phyloP scores from a whole-genome alignment of 2,329 filamentous ascomycete species.

The Emergomyces africanus region DNA sequence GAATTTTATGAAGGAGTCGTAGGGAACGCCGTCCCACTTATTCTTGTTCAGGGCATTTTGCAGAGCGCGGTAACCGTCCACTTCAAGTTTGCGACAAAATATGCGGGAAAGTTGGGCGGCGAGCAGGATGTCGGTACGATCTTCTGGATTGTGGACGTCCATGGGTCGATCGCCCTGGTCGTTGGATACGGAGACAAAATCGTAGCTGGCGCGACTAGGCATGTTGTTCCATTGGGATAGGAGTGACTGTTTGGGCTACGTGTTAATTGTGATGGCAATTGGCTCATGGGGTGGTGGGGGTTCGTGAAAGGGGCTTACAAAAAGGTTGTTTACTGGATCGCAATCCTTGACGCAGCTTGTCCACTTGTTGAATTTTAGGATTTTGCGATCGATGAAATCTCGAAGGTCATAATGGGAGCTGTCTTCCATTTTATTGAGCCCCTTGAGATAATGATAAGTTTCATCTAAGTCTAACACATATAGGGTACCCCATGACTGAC shows the following conservation, averaged over 20 bases:
- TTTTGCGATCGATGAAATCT: conserved; percentile 33
- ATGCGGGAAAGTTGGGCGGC: conserved; percentile 35
- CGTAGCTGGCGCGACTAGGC: conserved; percentile 34
- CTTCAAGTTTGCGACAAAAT: conserved; percentile 34
- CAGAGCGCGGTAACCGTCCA: conserved; percentile 33
- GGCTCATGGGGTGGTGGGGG: not conserved
- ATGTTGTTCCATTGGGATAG: conserved; percentile 35
- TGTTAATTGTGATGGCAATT: not conserved
- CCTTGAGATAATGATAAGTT: conserved; percentile 29
- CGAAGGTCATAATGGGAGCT: conserved; percentile 27
- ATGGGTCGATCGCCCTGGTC: conserved; percentile 23
- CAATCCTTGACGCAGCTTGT: conserved; percentile 29
- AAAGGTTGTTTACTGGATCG: conserved; percentile 28
- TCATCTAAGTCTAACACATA: conserved; percentile 32
- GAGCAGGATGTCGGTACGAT: conserved; percentile 28
- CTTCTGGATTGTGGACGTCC: conserved; percentile 25
- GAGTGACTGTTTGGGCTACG: conserved; percentile 19
- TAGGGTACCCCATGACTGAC: conserved; percentile 29
- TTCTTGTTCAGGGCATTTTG: conserved; percentile 34
- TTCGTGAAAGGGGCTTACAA: conserved; percentile 19
- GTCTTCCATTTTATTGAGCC: conserved; percentile 25
- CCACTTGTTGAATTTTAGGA: conserved; percentile 34
- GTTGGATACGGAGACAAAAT: conserved; percentile 23
- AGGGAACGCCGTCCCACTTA: conserved; percentile 32
- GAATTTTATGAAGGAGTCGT: conserved; percentile 31